phyloP scores from a whole-genome alignment of 257 asterid genomes.

The Euphrasia confusa region DNA sequence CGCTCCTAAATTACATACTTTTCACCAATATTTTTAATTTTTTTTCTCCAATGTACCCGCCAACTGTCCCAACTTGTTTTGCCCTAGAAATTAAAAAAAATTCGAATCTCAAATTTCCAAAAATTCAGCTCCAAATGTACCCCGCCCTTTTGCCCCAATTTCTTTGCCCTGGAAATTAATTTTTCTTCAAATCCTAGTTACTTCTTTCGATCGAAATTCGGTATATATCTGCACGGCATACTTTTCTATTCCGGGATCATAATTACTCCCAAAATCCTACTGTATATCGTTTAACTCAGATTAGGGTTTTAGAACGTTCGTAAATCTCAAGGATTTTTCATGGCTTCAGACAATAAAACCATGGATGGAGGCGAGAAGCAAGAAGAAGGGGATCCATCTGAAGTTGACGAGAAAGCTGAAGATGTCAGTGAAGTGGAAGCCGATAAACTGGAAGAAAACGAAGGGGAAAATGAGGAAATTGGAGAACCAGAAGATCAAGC shows the following conservation, averaged over 20 bases:
- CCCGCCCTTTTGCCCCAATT: slow-evolving; percentile 41
- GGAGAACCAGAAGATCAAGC: slow-evolving; percentile 7
- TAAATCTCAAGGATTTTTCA: slow-evolving; percentile 20
- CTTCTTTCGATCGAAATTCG: slow-evolving; percentile 9
- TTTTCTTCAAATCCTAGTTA: slow-evolving; percentile 22
- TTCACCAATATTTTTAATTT: too few species aligned
- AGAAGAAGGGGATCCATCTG: slow-evolving; percentile 20
- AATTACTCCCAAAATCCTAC: slow-evolving; percentile 8
- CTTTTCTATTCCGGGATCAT: slow-evolving; percentile 6
- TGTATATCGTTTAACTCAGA: not conserved
- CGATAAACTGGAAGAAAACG: not conserved
- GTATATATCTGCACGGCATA: not conserved
- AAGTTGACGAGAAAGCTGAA: slow-evolving; percentile 25
- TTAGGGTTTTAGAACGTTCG: slow-evolving; percentile 24
- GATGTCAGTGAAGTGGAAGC: slow-evolving; percentile 10
- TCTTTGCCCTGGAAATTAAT: slow-evolving; percentile 28
- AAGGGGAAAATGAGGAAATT: slow-evolving; percentile 3
- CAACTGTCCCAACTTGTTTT: too few species aligned
- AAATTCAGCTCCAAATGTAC: slow-evolving; percentile 39
- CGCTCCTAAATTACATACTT: too few species aligned
- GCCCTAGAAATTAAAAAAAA: too few species aligned
- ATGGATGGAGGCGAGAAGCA: slow-evolving; percentile 35
- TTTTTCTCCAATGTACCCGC: too few species aligned
- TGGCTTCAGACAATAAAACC: slow-evolving; percentile 55
- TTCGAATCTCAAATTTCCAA: slow-evolving; percentile 19